Percentiles rank a stretch among this genome's conserved stretches.
Evolutionary conservation across 768 basidiomycete genomes (phyloP).

Genomic region (Lanmaoa rubissima): DNA sequence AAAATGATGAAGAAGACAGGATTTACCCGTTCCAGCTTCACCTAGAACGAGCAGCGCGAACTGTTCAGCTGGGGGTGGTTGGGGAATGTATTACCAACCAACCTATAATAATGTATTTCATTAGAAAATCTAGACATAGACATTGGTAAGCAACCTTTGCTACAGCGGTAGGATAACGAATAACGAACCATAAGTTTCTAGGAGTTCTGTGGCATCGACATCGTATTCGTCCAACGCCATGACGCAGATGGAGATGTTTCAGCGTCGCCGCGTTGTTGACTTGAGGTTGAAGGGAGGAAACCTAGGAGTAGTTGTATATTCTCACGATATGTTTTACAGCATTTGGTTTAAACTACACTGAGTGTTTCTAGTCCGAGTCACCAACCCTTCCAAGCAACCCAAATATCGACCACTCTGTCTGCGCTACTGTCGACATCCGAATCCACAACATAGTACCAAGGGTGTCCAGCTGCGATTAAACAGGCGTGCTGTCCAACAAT

Average conservation of each 20-base stretch:
- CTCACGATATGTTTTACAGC: conserved; percentile 19
- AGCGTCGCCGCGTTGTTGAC: neutral
- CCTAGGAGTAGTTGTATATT: conserved; percentile 8
- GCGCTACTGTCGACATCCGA: conserved; percentile 46
- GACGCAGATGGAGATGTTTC: conserved; percentile 19
- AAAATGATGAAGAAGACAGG: conserved; percentile 94
- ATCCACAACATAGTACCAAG: conserved; percentile 85
- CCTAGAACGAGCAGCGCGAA: conserved; percentile 45
- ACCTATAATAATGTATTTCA: conserved; percentile 99
- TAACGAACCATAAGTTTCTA: conserved; percentile 86
- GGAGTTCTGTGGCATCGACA: conserved; percentile 83
- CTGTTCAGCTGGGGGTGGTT: conserved; percentile 6
- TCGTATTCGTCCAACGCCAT: conserved; percentile 70
- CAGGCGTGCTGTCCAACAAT: conserved; percentile 88
- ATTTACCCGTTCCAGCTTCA: conserved; percentile 97
- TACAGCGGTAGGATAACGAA: neutral
- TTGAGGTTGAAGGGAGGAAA: neutral
- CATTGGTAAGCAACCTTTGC: conserved; percentile 13
- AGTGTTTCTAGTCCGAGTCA: conserved; percentile 33
- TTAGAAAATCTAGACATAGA: conserved; percentile 83
- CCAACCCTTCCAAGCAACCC: conserved; percentile 94
- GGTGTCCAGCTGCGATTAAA: conserved; percentile 72
- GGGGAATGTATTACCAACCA: conserved; percentile 17
- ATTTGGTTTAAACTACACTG: neutral
- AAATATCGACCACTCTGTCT: conserved; percentile 67